Percentiles rank a stretch among this genome's conserved stretches.
Evolutionary conservation across 2,329 filamentous ascomycete species (phyloP).

Genomic region (Colletotrichum lupini): DNA sequence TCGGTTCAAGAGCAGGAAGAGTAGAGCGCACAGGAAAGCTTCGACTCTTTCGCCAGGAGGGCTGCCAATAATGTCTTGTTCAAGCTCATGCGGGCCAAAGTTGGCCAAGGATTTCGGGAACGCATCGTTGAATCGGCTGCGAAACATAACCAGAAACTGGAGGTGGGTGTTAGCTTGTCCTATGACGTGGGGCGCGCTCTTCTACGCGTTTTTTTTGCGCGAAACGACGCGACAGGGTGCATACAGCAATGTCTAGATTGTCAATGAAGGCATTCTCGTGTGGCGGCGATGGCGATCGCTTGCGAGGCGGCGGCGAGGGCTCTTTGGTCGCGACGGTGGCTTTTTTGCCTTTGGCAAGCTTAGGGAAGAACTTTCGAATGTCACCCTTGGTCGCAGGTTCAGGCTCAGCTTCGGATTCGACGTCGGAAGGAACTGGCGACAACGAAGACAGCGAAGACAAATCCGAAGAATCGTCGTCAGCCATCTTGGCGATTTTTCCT

Average conservation of each 20-base stretch:
- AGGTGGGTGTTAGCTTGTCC: slow-evolving; percentile 47
- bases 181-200: slow-evolving; percentile 57
- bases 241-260: slow-evolving; percentile 90
- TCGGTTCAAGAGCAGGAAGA: slow-evolving; percentile 90
- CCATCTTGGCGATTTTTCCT: slow-evolving; percentile 55
- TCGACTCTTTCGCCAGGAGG: slow-evolving; percentile 87
- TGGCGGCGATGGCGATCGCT: slow-evolving; percentile 86
- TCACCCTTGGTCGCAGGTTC: slow-evolving; percentile 59
- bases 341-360: slow-evolving; percentile 58
- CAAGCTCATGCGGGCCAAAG: slow-evolving; percentile 95
- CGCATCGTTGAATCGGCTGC: slow-evolving; percentile 89
- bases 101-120: slow-evolving; percentile 90
- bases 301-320: slow-evolving; percentile 74
- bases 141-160: slow-evolving; percentile 98
- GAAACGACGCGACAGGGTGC: slow-evolving; percentile 61
- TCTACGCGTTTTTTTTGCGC: slow-evolving; percentile 59
- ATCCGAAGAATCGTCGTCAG: slow-evolving; percentile 72
- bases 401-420: slow-evolving; percentile 63
- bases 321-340: slow-evolving; percentile 60
- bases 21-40: slow-evolving; percentile 86
- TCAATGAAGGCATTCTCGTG: slow-evolving; percentile 92
- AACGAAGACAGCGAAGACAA: slow-evolving; percentile 68
- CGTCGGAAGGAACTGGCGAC: slow-evolving; percentile 56
- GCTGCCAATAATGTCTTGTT: slow-evolving; percentile 82
- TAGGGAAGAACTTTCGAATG: slow-evolving; percentile 76